Percentiles rank a stretch among this genome's conserved stretches.
These are phyloP conservation scores for Fusarium pininemorale DNA, from an alignment of 2,329 filamentous ascomycete genomes.

Conservation along the genomic window DNA sequence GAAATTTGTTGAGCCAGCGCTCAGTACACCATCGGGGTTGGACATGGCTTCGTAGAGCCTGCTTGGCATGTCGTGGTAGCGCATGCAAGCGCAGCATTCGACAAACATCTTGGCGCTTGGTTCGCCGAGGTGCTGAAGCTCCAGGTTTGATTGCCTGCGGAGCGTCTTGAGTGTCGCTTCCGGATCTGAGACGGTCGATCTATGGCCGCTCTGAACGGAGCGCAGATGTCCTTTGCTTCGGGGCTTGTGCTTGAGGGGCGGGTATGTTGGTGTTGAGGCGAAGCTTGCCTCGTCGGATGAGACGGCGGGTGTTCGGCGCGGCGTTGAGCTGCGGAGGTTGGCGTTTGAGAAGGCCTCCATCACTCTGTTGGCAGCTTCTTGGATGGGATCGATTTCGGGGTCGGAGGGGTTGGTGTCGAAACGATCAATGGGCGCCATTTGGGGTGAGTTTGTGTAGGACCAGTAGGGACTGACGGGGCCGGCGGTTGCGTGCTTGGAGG, in stretches of 20 bases:
- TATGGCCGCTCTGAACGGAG: slow-evolving; percentile 28
- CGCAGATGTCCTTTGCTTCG: slow-evolving; percentile 35
- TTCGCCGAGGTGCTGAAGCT: slow-evolving; percentile 42
- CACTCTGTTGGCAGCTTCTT: slow-evolving; percentile 45
- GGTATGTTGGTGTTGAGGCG: slow-evolving; percentile 51
- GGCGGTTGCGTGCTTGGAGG: background rate
- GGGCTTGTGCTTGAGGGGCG: slow-evolving; percentile 47
- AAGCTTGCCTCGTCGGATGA: slow-evolving; percentile 23
- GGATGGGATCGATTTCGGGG: slow-evolving; percentile 42
- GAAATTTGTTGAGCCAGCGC: slow-evolving; percentile 58
- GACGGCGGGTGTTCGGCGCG: slow-evolving; percentile 26
- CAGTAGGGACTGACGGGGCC: slow-evolving; percentile 33
- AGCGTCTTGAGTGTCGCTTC: slow-evolving; percentile 25
- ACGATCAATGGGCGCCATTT: slow-evolving; percentile 24
- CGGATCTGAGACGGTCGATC: slow-evolving; percentile 19
- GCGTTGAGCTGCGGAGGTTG: slow-evolving; percentile 26
- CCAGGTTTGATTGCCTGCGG: slow-evolving; percentile 18
- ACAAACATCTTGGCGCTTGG: slow-evolving; percentile 71
- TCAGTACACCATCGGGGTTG: slow-evolving; percentile 64
- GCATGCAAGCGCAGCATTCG: slow-evolving; percentile 71
- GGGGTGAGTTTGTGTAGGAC: slow-evolving; percentile 35
- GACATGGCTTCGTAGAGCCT: slow-evolving; percentile 72
- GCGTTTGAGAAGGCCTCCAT: slow-evolving; percentile 45
- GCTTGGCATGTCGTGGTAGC: slow-evolving; percentile 72
- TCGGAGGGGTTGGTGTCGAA: slow-evolving; percentile 29